Conservation (phyloP, 805 yeast species). For the Torulaspora gathmanii region DNA sequence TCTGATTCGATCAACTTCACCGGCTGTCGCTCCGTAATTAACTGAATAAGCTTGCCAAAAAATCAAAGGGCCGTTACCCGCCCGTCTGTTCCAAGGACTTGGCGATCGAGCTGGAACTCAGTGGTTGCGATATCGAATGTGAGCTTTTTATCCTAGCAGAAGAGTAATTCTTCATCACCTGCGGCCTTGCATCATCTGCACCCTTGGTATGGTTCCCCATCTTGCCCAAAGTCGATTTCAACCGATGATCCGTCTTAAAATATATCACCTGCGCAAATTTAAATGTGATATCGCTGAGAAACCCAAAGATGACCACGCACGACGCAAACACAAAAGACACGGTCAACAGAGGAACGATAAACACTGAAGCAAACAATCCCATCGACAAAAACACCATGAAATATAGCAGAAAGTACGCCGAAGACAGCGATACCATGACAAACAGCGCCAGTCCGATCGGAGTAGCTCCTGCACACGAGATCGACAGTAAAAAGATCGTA, state of each 20-base stretch:
- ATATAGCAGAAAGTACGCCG: slow-evolving; percentile 24
- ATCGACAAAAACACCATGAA: slow-evolving; percentile 22
- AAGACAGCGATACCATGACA: slow-evolving; percentile 23
- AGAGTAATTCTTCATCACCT: slow-evolving; percentile 3
- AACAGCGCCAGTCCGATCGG: slow-evolving; percentile 11
- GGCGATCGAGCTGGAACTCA: slow-evolving; percentile 16
- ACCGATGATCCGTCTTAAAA: slow-evolving; percentile 18
- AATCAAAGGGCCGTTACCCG: slow-evolving; percentile 11
- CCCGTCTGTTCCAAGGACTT: slow-evolving; percentile 10
- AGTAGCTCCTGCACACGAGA: slow-evolving; percentile 6
- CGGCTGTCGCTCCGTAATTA: not conserved
- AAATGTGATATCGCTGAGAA: slow-evolving; percentile 29
- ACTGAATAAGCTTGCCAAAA: not conserved
- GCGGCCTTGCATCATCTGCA: slow-evolving; percentile 3
- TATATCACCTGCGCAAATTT: slow-evolving; percentile 26
- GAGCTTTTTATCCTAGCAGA: slow-evolving; percentile 5
- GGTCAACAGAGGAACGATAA: slow-evolving; percentile 29
- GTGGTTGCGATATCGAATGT: not conserved
- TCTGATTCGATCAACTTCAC: not conserved
- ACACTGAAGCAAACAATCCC: slow-evolving; percentile 22
- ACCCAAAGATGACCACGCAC: slow-evolving; percentile 29
- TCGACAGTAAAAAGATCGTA: slow-evolving; percentile 16
- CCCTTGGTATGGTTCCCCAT: slow-evolving; percentile 15
- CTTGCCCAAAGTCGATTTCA: slow-evolving; percentile 17
- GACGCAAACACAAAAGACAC: slow-evolving; percentile 30